A percentile compares a stretch with the other conserved stretches of the same genome.
Evolutionary conservation across 1,284 basidiomycete genomes (phyloP).

Genomic region (Irpex rosettiformis): DNA sequence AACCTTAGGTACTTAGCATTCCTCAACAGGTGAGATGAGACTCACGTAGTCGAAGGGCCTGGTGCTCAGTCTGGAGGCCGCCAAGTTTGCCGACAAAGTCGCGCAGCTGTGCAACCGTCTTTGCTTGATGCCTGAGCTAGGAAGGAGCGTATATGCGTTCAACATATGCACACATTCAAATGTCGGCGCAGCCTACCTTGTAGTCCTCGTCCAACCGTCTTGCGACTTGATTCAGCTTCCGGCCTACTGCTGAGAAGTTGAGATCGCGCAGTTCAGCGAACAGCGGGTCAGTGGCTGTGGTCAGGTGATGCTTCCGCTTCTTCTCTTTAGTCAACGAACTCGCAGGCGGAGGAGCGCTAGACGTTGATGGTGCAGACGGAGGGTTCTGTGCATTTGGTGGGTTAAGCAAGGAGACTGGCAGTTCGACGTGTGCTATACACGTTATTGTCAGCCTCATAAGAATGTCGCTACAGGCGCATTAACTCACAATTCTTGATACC

Average conservation of each 20-base stretch:
- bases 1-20: conserved; percentile 4
- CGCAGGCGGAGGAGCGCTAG: conserved; percentile 19
- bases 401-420: conserved; percentile 79
- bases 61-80: conserved; percentile 88
- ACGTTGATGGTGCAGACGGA: conserved; percentile 40
- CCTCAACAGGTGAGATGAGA: conserved; percentile 13
- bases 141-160: conserved; percentile 14
- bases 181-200: conserved; percentile 48
- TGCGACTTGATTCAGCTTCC: conserved; percentile 79
- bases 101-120: conserved; percentile 88
- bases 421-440: conserved; percentile 79
- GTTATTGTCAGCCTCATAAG: background rate
- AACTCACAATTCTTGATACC: conserved; percentile 84
- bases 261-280: conserved; percentile 84
- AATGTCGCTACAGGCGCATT: background rate
- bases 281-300: conserved; percentile 77
- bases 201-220: conserved; percentile 89
- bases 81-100: conserved; percentile 96
- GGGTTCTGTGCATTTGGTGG: conserved; percentile 41
- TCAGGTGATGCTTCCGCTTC: conserved; percentile 82
- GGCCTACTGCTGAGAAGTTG: conserved; percentile 94
- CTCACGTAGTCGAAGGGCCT: conserved; percentile 84
- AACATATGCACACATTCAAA: background rate
- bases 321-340: conserved; percentile 61
- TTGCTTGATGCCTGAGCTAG: conserved; percentile 74